Percentiles rank a stretch among this genome's conserved stretches.
Conservation (phyloP, 2,329 filamentous ascomycete species). For the Tricladium varicosporioides region DNA sequence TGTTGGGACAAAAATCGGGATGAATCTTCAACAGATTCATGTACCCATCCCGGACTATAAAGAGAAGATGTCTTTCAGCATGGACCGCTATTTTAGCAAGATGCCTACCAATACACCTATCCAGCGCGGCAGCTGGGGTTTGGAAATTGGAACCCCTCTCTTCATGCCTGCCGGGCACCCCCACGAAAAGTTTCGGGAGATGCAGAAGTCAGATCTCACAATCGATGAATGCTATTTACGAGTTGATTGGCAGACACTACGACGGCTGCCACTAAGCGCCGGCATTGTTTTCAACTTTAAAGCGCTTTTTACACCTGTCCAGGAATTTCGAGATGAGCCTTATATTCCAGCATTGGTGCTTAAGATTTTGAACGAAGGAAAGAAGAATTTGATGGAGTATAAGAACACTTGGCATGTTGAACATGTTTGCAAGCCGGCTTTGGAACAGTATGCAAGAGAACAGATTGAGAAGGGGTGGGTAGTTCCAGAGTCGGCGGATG, state of each 20-base stretch:
- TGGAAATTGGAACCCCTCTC: conserved; percentile 73
- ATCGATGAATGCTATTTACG: conserved; percentile 64
- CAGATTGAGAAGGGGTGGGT: conserved; percentile 64
- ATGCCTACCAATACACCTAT: conserved; percentile 73
- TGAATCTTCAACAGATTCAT: conserved; percentile 70
- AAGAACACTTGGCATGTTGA: conserved; percentile 81
- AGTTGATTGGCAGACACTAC: conserved; percentile 86
- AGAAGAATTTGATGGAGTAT: conserved; percentile 70
- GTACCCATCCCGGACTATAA: conserved; percentile 76
- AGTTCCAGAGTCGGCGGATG: conserved; percentile 33
- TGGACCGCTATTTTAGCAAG: conserved; percentile 82
- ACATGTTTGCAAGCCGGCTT: conserved; percentile 64
- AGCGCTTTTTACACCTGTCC: conserved; percentile 73
- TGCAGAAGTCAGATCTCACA: conserved; percentile 55
- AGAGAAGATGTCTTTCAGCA: conserved; percentile 83
- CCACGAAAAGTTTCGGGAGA: conserved; percentile 57
- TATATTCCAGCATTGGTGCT: conserved; percentile 67
- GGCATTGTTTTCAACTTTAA: conserved; percentile 87
- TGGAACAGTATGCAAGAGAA: conserved; percentile 63
- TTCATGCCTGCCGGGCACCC: conserved; percentile 71
- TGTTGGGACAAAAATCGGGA: conserved; percentile 69
- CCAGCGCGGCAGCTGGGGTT: conserved; percentile 80
- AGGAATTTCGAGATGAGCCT: conserved; percentile 68
- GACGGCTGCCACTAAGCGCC: conserved; percentile 72
- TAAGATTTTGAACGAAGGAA: conserved; percentile 70